phyloP scores from a whole-genome alignment of 2,329 filamentous ascomycete species.

The Cryphonectria nitschkei region DNA sequence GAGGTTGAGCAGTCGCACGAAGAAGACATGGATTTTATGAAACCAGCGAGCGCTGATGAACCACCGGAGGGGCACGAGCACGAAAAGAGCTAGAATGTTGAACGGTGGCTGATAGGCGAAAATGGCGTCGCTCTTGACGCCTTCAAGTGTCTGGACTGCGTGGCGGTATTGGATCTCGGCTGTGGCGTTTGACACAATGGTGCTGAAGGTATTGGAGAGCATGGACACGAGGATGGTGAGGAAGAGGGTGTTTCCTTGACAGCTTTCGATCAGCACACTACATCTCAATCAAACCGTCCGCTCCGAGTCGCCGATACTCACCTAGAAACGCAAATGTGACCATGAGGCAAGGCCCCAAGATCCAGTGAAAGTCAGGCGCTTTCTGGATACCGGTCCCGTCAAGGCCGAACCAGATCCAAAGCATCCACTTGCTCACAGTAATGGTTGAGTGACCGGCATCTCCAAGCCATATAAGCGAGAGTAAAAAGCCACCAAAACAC shows the following conservation, averaged over 20 bases:
- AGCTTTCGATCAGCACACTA: background rate
- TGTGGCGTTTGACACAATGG: slow-evolving; percentile 74
- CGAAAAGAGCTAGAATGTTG: slow-evolving; percentile 75
- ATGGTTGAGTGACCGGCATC: slow-evolving; percentile 64
- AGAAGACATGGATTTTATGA: slow-evolving; percentile 84
- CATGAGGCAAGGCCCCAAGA: slow-evolving; percentile 81
- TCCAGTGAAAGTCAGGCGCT: slow-evolving; percentile 72
- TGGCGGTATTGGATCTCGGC: slow-evolving; percentile 85
- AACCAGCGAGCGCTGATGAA: slow-evolving; percentile 83
- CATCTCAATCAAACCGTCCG: background rate
- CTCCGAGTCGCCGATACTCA: slow-evolving; percentile 1
- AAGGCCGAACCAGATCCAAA: slow-evolving; percentile 90
- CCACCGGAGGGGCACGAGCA: slow-evolving; percentile 78
- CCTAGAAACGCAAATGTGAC: slow-evolving; percentile 80
- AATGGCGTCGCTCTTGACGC: slow-evolving; percentile 81
- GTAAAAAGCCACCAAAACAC: slow-evolving; percentile 79
- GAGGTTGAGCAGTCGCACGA: slow-evolving; percentile 74
- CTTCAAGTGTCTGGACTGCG: slow-evolving; percentile 81
- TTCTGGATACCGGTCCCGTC: slow-evolving; percentile 69
- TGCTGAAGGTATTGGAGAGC: slow-evolving; percentile 82
- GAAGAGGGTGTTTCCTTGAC: slow-evolving; percentile 75
- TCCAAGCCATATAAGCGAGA: slow-evolving; percentile 79
- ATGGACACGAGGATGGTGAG: slow-evolving; percentile 88
- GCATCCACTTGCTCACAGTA: slow-evolving; percentile 87
- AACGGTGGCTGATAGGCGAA: slow-evolving; percentile 84